phyloP scores from a whole-genome alignment of 495 filamentous ascomycete species.

The Aspergillus affinis region DNA sequence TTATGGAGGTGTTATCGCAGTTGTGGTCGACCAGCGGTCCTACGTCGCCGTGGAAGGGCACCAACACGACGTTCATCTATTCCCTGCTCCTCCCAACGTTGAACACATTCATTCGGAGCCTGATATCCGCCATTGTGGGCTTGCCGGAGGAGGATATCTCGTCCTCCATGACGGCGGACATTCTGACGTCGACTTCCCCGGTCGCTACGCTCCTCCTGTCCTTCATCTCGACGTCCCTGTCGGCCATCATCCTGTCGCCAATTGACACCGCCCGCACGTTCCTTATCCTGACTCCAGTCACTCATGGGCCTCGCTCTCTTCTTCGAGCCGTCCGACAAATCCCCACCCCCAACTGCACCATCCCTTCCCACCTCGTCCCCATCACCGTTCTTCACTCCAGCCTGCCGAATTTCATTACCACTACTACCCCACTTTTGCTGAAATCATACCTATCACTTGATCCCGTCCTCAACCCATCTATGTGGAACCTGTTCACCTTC shows the following conservation, averaged over 20 bases:
- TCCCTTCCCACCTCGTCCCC: constrained; percentile 67
- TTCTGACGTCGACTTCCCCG: constrained; percentile 71
- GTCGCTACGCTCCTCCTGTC: constrained; percentile 73
- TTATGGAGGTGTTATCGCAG: constrained; percentile 76
- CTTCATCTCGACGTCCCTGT: constrained; percentile 75
- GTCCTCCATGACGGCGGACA: constrained; percentile 52
- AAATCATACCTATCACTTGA: constrained; percentile 77
- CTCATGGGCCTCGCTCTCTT: constrained; percentile 68
- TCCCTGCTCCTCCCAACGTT: constrained; percentile 78
- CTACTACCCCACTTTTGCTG: constrained; percentile 78
- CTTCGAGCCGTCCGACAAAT: constrained; percentile 71
- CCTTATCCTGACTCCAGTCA: constrained; percentile 77
- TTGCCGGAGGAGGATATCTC: constrained; percentile 73
- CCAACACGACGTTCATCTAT: constrained; percentile 88
- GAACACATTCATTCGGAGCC: constrained; percentile 80
- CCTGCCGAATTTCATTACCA: constrained; percentile 74
- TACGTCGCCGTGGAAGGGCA: constrained; percentile 92
- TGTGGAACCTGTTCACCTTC: constrained; percentile 78
- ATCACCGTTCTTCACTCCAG: constrained; percentile 85
- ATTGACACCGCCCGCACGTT: constrained; percentile 88
- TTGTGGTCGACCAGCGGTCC: constrained; percentile 87
- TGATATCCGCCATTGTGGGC: constrained; percentile 79
- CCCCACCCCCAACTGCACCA: constrained; percentile 65
- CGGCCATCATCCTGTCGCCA: constrained; percentile 77
- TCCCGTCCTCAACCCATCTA: constrained; percentile 72